Evolutionary conservation across 2,329 filamentous ascomycete species (phyloP), one percentile per base, ranked within the genome.

Genomic region (Ustulina deusta): DNA sequence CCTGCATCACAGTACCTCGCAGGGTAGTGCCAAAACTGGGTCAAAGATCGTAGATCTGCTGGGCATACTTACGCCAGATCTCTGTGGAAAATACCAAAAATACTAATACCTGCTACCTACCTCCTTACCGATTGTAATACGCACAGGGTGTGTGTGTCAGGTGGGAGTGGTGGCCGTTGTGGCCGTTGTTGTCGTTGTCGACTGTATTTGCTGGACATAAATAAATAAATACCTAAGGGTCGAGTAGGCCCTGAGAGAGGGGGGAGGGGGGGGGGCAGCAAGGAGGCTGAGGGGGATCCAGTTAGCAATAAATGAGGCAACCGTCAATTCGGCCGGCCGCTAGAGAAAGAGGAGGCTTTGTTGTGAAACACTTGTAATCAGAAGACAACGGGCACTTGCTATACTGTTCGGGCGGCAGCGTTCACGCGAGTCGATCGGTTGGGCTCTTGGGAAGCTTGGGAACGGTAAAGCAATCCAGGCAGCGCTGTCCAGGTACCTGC

Each of bases 1-100:
- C 32, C 36, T 55, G 20, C 52, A 38, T 56, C 11, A 55, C 34
- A 27, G 20, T 56, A 40, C 52, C 36, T 56, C 29, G 40, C 32
- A 59, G 54, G 44, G 44, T 57, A 29, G 44, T 49, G 49, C 36
- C 34, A 66, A 63, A 65, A 61, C 65, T 44, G 61, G 58, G 56
- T 44, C 65, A 55, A 46, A 11, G 13, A 52, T 51, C 49, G 25
- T 32, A 57, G 61, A 64, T 68, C 65, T 56, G 61, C 38, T 60
- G 34, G 42, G 29, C 17, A 49, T 42, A 36, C 49, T 40, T 51
- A 57, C 17, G 46, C 34, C 3, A 60, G 38, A 48, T 55, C 46
- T 55, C 38, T 11, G 36, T 38, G 27, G 51, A 22, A 61, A 17
- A 42, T 32, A 56, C 22, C 6, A 42, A 22, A 61, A 17, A 42